Evolutionary conservation across 352 stramenopile species (phyloP).

Genomic region (Phytophthora pistaciae): DNA sequence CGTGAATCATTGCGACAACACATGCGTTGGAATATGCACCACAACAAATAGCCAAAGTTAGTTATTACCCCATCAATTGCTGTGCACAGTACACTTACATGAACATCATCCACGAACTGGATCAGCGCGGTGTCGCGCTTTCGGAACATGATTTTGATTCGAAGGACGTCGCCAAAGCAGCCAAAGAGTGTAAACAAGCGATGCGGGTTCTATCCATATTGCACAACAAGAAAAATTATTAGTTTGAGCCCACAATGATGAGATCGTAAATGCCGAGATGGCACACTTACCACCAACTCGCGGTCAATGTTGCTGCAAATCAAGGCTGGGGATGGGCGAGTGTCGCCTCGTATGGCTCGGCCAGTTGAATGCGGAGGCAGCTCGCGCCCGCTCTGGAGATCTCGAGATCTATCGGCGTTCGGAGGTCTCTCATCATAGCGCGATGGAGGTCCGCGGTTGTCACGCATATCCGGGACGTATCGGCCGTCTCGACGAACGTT

Average conservation of each 20-base stretch:
- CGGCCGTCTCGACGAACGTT: conserved; percentile 30
- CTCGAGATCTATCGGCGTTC: conserved; percentile 35
- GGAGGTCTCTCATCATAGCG: conserved; percentile 34
- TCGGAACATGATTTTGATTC: conserved; percentile 90
- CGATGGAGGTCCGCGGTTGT: conserved; percentile 23
- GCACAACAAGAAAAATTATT: background rate
- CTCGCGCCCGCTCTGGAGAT: conserved; percentile 24
- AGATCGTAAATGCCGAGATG: background rate
- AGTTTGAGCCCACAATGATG: background rate
- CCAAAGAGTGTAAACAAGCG: conserved; percentile 86
- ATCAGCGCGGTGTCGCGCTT: conserved; percentile 87
- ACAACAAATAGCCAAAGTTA: conserved; percentile 13
- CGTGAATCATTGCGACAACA: background rate
- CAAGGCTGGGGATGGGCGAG: conserved; percentile 66
- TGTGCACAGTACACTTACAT: conserved; percentile 50
- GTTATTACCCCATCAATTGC: background rate
- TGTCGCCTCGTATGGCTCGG: conserved; percentile 63
- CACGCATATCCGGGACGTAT: conserved; percentile 28
- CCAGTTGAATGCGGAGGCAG: conserved; percentile 74
- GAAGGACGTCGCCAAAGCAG: conserved; percentile 85
- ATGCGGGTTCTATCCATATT: conserved; percentile 55
- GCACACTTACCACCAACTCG: conserved; percentile 57
- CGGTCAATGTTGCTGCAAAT: conserved; percentile 89
- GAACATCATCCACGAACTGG: conserved; percentile 79
- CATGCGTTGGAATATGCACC: background rate